Conservation (phyloP, 371 early-diverging fungal species). For the Syncephalastrum racemosum region DNA sequence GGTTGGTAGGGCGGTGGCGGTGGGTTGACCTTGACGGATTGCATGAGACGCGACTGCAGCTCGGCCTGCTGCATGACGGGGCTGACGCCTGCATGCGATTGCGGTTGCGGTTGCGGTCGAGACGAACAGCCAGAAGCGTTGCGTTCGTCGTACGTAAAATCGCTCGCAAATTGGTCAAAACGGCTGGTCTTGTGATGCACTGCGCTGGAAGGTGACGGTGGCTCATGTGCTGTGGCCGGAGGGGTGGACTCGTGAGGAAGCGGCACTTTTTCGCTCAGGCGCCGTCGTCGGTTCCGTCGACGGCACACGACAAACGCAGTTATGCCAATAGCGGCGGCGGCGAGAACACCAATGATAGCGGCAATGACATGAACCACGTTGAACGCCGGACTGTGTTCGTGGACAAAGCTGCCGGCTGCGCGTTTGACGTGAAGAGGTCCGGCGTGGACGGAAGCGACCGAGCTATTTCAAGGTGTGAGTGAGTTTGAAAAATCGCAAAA, state of each 20-base stretch:
- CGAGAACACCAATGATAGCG: conserved; percentile 19
- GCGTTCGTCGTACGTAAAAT: conserved; percentile 8
- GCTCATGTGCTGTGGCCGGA: neutral
- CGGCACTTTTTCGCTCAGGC: conserved; percentile 1
- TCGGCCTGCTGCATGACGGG: conserved; percentile 13
- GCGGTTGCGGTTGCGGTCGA: neutral
- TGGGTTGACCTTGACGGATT: conserved; percentile 2
- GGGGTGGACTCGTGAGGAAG: conserved; percentile 2
- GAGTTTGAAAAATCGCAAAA: no score
- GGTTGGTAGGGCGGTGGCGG: conserved; percentile 22
- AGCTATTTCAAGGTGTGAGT: no score
- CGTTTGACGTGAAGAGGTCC: no score
- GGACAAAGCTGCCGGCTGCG: neutral
- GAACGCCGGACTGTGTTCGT: conserved; percentile 13
- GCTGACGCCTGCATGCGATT: neutral
- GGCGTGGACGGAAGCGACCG: no score
- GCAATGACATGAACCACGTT: conserved; percentile 25
- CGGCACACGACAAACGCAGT: conserved; percentile 19
- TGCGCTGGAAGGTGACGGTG: neutral
- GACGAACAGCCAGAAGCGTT: neutral
- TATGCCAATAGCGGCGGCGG: conserved; percentile 11
- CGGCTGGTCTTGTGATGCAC: neutral
- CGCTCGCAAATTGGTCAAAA: conserved; percentile 15
- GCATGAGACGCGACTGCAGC: conserved; percentile 10
- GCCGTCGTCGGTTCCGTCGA: conserved; percentile 11